Base-by-base conservation (phyloP, 768 basidiomycete genomes). In the Serpula lacrymans region DNA sequence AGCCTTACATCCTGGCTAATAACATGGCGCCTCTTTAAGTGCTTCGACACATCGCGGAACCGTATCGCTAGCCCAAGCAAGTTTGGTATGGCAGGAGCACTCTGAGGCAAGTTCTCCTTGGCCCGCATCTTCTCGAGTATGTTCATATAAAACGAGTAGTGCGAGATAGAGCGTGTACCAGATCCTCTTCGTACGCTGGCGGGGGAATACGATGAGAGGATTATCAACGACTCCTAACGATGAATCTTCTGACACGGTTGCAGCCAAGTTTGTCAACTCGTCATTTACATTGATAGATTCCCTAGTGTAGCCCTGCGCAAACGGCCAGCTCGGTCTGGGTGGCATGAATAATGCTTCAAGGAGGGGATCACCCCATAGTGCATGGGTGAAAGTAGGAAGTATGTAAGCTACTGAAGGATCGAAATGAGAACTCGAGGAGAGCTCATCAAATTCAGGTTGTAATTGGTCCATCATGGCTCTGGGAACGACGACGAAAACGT, bases 81-180 rank as follows among this genome's bases (percentile, higher is more conserved):
- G 46, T 37, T 57, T 65, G 41, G 63, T 55, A 37, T 46, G 8
- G 14, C 20, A n/a, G n/a, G n/a, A n/a, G n/a, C 5, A 14, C 4
- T 48, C 40, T 55, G 63, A 31, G 55, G 51, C 36, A n/a, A 41
- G 51, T 21, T 51, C 51, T 23, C 34, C 50, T 20, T 33, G 39
- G 20, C 34, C 43, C 29, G 46, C 46, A 41, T 25, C 41, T 32
- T 36, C 55, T 58, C 47, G n/a, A n/a, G n/a, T n/a, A n/a, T 72
- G 74, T 18, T 63, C 64, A 34, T 82, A 58, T 38, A 82, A 63
- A 2, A 82, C 58, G 9, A 80, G 51, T 35, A 73, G 44, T 10
- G 80, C 78, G 43, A 83, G 53, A 55, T 82, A 87, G 5, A 87
- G 52, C 23, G 78, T 78, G 55, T 88, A 88, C 87, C 86, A 89